Conservation (phyloP, 2,329 filamentous ascomycete genomes). For the Fusarium subglutinans region DNA sequence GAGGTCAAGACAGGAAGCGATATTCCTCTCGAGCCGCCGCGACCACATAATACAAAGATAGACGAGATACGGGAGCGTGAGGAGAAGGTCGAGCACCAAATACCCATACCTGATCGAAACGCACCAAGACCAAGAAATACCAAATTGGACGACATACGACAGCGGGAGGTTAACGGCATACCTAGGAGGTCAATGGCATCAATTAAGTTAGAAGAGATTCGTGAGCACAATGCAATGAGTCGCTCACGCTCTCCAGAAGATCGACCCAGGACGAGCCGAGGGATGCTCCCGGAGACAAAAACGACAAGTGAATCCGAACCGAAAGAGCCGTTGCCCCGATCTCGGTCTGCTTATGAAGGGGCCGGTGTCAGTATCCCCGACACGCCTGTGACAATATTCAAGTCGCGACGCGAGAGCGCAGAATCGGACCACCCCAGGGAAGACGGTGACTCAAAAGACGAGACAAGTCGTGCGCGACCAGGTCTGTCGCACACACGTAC, state of each 20-base stretch:
- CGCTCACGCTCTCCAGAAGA: slow-evolving; percentile 55
- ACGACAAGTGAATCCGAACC: slow-evolving; percentile 10
- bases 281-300: slow-evolving; percentile 14
- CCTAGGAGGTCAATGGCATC: slow-evolving; percentile 60
- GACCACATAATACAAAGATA: slow-evolving; percentile 44
- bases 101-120: slow-evolving; percentile 45
- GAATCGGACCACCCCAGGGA: slow-evolving; percentile 7
- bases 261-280: slow-evolving; percentile 43
- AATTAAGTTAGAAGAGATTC: slow-evolving; percentile 62
- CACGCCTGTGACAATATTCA: slow-evolving; percentile 55
- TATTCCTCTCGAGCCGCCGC: slow-evolving; percentile 31
- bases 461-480: slow-evolving; percentile 26
- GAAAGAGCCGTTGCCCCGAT: slow-evolving; percentile 28
- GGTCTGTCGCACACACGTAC: slow-evolving; percentile 38
- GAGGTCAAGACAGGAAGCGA: slow-evolving; percentile 51
- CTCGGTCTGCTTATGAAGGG: slow-evolving; percentile 41
- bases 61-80: slow-evolving; percentile 52
- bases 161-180: slow-evolving; percentile 54
- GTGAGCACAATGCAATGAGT: slow-evolving; percentile 58
- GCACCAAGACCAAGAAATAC: slow-evolving; percentile 50
- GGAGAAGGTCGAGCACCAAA: slow-evolving; percentile 44
- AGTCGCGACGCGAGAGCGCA: slow-evolving; percentile 31
- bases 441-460: slow-evolving; percentile 8
- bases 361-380: slow-evolving; percentile 50
- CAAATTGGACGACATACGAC: slow-evolving; percentile 60